phyloP scores from a whole-genome alignment of 2,329 filamentous ascomycete genomes.

The Trichoderma gracile region DNA sequence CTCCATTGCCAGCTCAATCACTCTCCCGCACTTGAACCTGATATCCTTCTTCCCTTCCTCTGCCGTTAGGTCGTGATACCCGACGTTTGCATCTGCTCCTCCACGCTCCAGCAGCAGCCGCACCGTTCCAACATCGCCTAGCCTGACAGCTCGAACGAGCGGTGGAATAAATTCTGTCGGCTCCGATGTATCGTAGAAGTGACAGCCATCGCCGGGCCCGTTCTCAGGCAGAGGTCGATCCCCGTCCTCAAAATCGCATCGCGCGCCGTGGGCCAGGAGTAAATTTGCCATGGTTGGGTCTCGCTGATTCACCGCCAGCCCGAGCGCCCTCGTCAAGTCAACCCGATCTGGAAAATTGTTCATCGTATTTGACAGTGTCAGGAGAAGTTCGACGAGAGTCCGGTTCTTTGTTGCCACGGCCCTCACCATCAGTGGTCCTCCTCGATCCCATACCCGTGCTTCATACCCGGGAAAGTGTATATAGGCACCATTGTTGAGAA shows the following conservation, averaged over 20 bases:
- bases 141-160: constrained; percentile 2
- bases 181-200: neutral
- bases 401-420: neutral
- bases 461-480: neutral
- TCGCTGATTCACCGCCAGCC: neutral
- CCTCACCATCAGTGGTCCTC: neutral
- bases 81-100: neutral
- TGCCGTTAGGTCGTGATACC: neutral
- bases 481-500: constrained; percentile 4
- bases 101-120: constrained; percentile 4
- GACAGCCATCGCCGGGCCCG: neutral
- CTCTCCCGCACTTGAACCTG: neutral
- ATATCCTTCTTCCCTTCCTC: neutral
- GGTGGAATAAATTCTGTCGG: constrained; percentile 2
- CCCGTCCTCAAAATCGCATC: constrained; percentile 5
- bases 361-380: neutral
- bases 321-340: constrained; percentile 2
- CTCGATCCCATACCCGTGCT: neutral
- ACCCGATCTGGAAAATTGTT: neutral
- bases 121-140: constrained; percentile 2
- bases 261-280: constrained; percentile 2
- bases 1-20: constrained; percentile 13
- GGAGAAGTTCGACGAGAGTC: neutral
- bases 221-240: neutral
- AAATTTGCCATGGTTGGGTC: neutral